These are phyloP conservation scores for Cruciata laevipes DNA, from an alignment of 257 asterid genomes.

Conservation along the genomic window DNA sequence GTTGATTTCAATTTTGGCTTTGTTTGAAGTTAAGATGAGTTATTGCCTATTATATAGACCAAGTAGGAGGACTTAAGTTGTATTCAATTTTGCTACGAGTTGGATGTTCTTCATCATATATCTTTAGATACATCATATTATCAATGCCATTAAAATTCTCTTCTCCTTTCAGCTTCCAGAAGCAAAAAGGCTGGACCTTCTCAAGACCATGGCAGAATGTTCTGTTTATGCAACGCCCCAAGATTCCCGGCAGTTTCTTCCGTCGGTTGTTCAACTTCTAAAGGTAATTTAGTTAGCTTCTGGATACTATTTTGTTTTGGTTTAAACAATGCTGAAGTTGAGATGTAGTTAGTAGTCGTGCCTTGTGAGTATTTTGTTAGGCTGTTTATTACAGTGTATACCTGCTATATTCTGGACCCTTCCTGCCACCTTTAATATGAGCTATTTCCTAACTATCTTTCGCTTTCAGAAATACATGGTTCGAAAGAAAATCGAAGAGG, in stretches of 20 bases:
- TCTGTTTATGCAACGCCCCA: constrained; percentile 74
- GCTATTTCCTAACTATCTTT: constrained; percentile 5
- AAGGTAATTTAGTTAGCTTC: constrained; percentile 46
- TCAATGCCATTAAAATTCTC: constrained; percentile 5
- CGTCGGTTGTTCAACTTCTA: constrained; percentile 73
- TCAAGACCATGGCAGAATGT: constrained; percentile 81
- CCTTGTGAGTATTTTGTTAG: not conserved
- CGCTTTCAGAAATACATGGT: constrained; percentile 75
- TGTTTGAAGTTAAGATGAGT: not conserved
- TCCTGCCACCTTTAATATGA: constrained; percentile 1
- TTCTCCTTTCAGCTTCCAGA: constrained; percentile 67
- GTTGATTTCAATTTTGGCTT: not conserved
- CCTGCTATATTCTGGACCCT: not conserved
- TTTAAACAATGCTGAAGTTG: not conserved
- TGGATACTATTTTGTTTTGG: not conserved
- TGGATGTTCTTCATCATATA: not conserved
- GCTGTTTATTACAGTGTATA: not conserved
- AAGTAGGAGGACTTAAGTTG: not conserved
- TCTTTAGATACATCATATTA: not conserved
- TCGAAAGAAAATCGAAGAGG: constrained; percentile 80
- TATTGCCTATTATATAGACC: not conserved
- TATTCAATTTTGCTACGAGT: not conserved
- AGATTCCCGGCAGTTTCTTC: constrained; percentile 85
- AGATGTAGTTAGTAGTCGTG: not conserved
- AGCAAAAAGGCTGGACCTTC: constrained; percentile 63